Evolutionary conservation across 257 asterid species (phyloP), one percentile per base, ranked within the genome.

Genomic region (Ligustrum vulgare): DNA sequence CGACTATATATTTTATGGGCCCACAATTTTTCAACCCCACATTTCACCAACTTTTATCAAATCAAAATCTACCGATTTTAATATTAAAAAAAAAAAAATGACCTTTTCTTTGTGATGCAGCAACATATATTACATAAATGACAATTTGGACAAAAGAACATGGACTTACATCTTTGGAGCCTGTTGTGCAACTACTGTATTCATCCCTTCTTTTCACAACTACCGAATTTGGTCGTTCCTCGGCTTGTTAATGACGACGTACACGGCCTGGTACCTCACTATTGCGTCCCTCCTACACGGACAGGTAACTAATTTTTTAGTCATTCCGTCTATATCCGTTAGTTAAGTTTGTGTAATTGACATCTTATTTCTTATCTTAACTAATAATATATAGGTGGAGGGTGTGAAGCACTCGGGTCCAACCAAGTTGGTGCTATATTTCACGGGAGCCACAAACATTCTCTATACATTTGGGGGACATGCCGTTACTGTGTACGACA

Each of bases 151-250:
- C 92, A 93, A 93, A 89, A 91, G 98, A 69, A 93, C 92, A 39
- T 93, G 98, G 98, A 93, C 98, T 1, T 93, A 91, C 72, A 93
- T 91, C 43, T 93, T 93, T 23, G 98, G 98, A 56, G 98, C 98
- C 23, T 93, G 98, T 73, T 93, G 98, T 80, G 98, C 98, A 0
- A 91, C 97, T 1, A 93, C 98, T 1, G 96, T 93, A 8, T 91
- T 93, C 89, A 91, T 93, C 41, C 98, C 98, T 1, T 91, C 97
- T 0, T 91, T 93, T 73, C 97, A 85, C 85, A 93, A 93, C 83
- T 93, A 91, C 78, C 85, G 98, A 80, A 88, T 93, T 18, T 91
- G 98, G 98, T 93, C 98, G 23, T 91, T 93, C 66, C 87, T 91
- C 51, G 98, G 97, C 37, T 60, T 93, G 64, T 1, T 91, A 25